phyloP scores from a whole-genome alignment of 2,329 filamentous ascomycete genomes.

The Clonostachys solani region DNA sequence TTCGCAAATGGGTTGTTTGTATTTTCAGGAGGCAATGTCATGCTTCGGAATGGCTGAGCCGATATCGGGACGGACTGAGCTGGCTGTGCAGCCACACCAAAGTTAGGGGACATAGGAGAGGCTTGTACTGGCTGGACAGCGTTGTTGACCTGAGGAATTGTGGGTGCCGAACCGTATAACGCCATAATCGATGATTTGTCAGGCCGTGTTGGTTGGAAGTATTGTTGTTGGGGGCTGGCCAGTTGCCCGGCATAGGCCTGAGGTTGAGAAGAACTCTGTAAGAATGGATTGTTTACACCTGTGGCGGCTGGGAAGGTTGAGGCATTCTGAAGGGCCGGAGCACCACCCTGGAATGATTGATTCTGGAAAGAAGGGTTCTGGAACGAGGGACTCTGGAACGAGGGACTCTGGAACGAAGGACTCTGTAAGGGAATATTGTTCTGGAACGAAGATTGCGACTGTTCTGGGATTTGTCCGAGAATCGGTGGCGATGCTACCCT shows the following conservation, averaged over 20 bases:
- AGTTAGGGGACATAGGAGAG: slow-evolving; percentile 3
- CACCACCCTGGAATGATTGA: too few species aligned
- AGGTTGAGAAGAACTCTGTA: slow-evolving; percentile 18
- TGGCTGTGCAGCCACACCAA: too few species aligned
- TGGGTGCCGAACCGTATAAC: slow-evolving; percentile 49
- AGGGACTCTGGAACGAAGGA: background rate
- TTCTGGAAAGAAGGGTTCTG: too few species aligned
- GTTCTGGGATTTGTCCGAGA: slow-evolving; percentile 48
- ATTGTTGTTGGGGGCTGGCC: slow-evolving; percentile 22
- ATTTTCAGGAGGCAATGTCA: slow-evolving; percentile 16
- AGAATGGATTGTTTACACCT: slow-evolving; percentile 27
- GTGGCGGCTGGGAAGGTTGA: background rate
- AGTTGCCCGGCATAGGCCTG: slow-evolving; percentile 16
- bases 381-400: background rate
- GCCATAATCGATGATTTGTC: slow-evolving; percentile 75
- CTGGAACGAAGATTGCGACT: slow-evolving; percentile 39
- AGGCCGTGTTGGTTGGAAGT: slow-evolving; percentile 41
- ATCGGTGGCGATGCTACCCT: slow-evolving; percentile 40
- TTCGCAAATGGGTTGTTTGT: slow-evolving; percentile 52
- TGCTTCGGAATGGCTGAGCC: slow-evolving; percentile 16
- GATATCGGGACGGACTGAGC: slow-evolving; percentile 12
- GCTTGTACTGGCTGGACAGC: slow-evolving; percentile 6
- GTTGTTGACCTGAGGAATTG: slow-evolving; percentile 19
- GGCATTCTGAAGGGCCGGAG: background rate
- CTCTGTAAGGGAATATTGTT: slow-evolving; percentile 3